Conservation (phyloP, 257 asterid species). For the Handroanthus guayacan region DNA sequence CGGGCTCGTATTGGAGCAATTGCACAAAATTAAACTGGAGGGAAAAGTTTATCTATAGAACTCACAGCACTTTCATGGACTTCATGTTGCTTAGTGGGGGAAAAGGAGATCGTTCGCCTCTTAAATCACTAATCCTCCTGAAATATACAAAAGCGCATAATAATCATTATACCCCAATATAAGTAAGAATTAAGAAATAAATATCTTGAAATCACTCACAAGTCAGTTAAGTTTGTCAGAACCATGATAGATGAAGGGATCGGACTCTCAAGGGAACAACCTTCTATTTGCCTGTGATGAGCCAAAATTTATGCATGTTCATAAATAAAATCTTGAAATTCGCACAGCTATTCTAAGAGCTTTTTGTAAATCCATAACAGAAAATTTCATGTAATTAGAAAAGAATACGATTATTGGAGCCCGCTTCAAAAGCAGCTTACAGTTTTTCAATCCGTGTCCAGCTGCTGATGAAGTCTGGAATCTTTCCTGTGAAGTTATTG, state of each 20-base stretch:
- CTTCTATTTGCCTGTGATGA: slow-evolving; percentile 82
- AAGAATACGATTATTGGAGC: not conserved
- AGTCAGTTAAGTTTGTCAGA: slow-evolving; percentile 68
- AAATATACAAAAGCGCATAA: slow-evolving; percentile 34
- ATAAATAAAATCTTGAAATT: too few relatives aligned
- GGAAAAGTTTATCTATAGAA: slow-evolving; percentile 26
- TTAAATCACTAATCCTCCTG: slow-evolving; percentile 95
- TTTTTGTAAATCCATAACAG: not conserved
- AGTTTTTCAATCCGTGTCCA: slow-evolving; percentile 79
- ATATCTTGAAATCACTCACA: slow-evolving; percentile 55
- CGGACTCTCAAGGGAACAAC: slow-evolving; percentile 90
- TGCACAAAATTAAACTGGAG: not conserved
- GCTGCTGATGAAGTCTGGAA: slow-evolving; percentile 84
- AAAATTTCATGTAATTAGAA: slow-evolving; percentile 8
- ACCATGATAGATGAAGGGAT: slow-evolving; percentile 77
- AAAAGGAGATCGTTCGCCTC: slow-evolving; percentile 62
- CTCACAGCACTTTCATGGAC: slow-evolving; percentile 78
- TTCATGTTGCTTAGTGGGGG: slow-evolving; percentile 61
- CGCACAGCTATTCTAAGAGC: not conserved
- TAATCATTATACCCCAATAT: not conserved
- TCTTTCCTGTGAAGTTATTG: slow-evolving; percentile 87
- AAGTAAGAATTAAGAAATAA: not conserved
- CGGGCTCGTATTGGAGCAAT: slow-evolving; percentile 15
- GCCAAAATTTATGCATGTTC: slow-evolving; percentile 14
- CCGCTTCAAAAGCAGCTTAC: slow-evolving; percentile 51